phyloP scores from a whole-genome alignment of 1,139 yeast genomes.

The Debaryomyces robertsiae region DNA sequence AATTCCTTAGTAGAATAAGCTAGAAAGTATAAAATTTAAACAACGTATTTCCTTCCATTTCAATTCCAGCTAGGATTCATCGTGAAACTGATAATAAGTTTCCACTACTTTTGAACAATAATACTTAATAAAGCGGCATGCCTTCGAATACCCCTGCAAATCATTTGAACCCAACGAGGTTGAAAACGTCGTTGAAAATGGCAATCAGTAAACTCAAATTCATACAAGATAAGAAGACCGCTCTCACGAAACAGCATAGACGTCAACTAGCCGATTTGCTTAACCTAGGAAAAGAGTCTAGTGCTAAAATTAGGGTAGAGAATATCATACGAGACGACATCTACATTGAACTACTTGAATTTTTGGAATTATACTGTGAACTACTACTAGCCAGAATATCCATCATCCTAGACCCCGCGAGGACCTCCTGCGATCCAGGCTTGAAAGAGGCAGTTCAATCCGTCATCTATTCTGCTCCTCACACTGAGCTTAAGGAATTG shows the following conservation, averaged over 20 bases:
- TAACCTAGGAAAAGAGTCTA: constrained; percentile 71
- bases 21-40: too few relatives aligned
- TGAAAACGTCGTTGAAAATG: constrained; percentile 77
- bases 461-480: constrained; percentile 68
- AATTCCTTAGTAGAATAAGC: too few relatives aligned
- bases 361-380: constrained; percentile 82
- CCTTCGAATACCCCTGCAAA: constrained; percentile 29
- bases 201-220: constrained; percentile 78
- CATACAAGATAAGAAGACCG: constrained; percentile 79
- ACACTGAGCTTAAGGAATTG: constrained; percentile 78
- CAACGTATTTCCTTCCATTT: too few relatives aligned
- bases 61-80: too few relatives aligned
- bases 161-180: constrained; percentile 42
- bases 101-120: too few relatives aligned
- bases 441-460: constrained; percentile 75
- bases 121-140: constrained; percentile 1
- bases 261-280: constrained; percentile 75
- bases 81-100: not conserved
- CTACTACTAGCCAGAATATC: constrained; percentile 74
- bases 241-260: constrained; percentile 79
- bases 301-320: constrained; percentile 84
- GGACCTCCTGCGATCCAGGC: constrained; percentile 57
- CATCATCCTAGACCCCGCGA: constrained; percentile 46
- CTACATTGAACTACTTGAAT: constrained; percentile 77
- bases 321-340: constrained; percentile 85